Evolutionary conservation across 768 basidiomycete genomes (phyloP), one percentile per base, ranked within the genome.

Genomic region (Amanita rimosa): DNA sequence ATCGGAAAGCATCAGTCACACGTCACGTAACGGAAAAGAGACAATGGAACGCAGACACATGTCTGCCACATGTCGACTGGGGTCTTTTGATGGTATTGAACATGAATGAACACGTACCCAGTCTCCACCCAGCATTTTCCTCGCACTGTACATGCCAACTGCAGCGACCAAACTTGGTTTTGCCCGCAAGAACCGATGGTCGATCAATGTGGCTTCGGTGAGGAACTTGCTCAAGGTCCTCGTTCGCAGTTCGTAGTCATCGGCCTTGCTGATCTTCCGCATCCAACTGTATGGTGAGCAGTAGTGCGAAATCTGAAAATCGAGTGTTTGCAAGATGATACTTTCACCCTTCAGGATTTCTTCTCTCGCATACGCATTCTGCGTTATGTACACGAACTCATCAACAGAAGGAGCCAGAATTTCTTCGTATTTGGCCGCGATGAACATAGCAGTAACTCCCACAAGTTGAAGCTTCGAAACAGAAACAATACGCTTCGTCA

Each of bases 231-330:
- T 86, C 42, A 99, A 70, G 22, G 96, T 99, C 53, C 96, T 75
- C 11, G 96, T 99, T 63, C 97, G 95, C 60, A 98, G 83, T 61
- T 98, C 92, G 64, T 98, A 99, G 64, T 95, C 89, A 68, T 99
- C 96, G 31, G 96, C 95, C 65, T 93, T 96, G 76, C 90, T 94
- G 63, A 99, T 98, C 59, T 84, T 85, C 52, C 96, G 81, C 76
- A 98, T 93, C 95, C 96, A 98, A 63, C 88, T 92, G 71, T 98
- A 98, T 3, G 96, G 96, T 45, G 94, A 96, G 70, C 96, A 98
- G 67, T 99, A 99, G 52, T 93, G 84, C 52, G 94, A 97, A 66
- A 99, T 64, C 64, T 85, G 82, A 70, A 98, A 98, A 53, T 96
- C 92, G 47, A 99, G 78, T 26, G 90, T 89, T 70, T 93, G 91